Conservation (phyloP, 495 filamentous ascomycete species). For the Lasiosphaeria hispida region DNA sequence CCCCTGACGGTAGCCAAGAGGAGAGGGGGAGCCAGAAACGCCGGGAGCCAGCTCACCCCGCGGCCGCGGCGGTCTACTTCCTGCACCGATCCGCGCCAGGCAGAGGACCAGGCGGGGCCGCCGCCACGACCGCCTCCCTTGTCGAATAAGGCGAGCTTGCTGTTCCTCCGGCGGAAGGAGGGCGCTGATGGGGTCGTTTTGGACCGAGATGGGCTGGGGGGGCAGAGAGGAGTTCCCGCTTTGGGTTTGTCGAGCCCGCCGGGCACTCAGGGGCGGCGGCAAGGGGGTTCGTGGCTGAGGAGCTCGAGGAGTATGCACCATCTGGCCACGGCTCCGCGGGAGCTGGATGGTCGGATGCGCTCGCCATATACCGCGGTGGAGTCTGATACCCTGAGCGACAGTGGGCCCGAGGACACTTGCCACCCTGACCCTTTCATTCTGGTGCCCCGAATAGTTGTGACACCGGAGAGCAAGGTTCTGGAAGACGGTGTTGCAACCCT, state of each 20-base stretch:
- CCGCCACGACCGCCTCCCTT: not conserved
- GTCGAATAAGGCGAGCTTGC: not conserved
- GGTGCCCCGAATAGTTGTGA: conserved; percentile 42
- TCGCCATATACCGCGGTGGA: not conserved
- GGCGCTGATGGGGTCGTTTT: not conserved
- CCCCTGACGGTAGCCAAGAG: conserved; percentile 30
- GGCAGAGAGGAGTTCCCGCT: not conserved
- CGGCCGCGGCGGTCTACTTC: conserved; percentile 6
- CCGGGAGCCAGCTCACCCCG: not conserved
- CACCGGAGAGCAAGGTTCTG: conserved; percentile 52
- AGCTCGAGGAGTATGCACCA: conserved; percentile 18
- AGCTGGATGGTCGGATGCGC: conserved; percentile 7
- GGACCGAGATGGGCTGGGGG: not conserved
- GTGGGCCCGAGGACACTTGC: not conserved
- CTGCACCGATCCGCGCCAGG: not conserved
- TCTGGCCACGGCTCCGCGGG: conserved; percentile 6
- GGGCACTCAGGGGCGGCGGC: not conserved
- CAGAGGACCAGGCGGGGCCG: not conserved
- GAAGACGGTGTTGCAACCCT: conserved; percentile 31
- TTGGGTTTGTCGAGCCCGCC: not conserved
- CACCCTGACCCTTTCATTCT: conserved; percentile 33
- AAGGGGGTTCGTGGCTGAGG: conserved; percentile 2
- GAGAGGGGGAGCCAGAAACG: conserved; percentile 15
- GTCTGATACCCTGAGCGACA: not conserved
- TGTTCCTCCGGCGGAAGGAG: not conserved